phyloP scores from a whole-genome alignment of 2,329 filamentous ascomycete species.

The Fusarium sp. region DNA sequence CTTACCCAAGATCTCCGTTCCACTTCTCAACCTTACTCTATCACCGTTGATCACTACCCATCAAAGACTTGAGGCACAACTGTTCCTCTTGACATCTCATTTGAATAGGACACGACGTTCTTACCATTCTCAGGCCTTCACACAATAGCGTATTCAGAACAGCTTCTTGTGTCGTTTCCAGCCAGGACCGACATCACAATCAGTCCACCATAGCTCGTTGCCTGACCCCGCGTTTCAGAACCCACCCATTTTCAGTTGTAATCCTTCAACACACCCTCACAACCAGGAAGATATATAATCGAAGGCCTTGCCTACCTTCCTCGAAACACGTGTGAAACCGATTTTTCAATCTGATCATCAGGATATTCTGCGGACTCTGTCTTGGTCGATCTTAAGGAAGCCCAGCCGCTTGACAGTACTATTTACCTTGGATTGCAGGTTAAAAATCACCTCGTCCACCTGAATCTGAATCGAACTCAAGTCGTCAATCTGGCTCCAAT shows the following conservation, averaged over 20 bases:
- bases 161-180: constrained; percentile 1
- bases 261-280: not conserved
- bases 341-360: not conserved
- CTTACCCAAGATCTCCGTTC: constrained; percentile 6
- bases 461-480: constrained; percentile 20
- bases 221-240: constrained; percentile 42
- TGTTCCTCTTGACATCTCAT: not conserved
- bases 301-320: not conserved
- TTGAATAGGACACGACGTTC: not conserved
- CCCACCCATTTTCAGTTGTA: constrained; percentile 19
- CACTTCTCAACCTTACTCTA: constrained; percentile 6
- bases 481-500: constrained; percentile 40
- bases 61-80: not conserved
- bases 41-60: constrained; percentile 8
- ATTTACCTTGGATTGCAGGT: not conserved
- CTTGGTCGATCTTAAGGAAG: not conserved
- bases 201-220: constrained; percentile 24
- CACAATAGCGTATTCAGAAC: constrained; percentile 7
- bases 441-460: not conserved
- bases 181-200: constrained; percentile 3
- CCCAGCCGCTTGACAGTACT: not conserved
- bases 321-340: not conserved
- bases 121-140: not conserved
- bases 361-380: not conserved
- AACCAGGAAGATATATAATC: constrained; percentile 5